phyloP scores from a whole-genome alignment of 1,139 yeast species.

The Magnusiomyces suaveolens region DNA sequence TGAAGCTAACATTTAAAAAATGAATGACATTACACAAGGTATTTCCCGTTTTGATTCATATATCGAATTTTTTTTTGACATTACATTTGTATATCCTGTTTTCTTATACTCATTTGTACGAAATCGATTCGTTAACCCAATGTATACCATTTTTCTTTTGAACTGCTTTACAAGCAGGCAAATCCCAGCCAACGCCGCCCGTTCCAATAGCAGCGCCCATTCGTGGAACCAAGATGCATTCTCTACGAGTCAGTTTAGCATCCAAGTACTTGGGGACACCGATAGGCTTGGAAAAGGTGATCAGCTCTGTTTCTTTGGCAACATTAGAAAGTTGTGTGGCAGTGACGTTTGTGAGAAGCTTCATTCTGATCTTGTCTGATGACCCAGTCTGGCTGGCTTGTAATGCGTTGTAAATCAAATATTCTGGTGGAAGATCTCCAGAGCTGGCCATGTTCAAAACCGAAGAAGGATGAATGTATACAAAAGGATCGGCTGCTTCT shows the following conservation, averaged over 20 bases:
- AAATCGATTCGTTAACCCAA: slow-evolving; percentile 23
- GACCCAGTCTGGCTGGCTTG: slow-evolving; percentile 33
- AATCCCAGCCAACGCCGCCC: slow-evolving; percentile 88
- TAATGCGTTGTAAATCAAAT: slow-evolving; percentile 43
- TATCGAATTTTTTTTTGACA: not conserved
- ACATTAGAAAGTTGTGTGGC: slow-evolving; percentile 71
- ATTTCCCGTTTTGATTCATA: not conserved
- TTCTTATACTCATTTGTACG: not conserved
- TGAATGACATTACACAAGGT: not conserved
- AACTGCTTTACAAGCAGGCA: slow-evolving; percentile 70
- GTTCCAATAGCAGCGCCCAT: slow-evolving; percentile 77
- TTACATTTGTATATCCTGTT: not conserved
- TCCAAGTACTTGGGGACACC: slow-evolving; percentile 68
- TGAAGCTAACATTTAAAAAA: not conserved
- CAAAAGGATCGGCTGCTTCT: slow-evolving; percentile 42
- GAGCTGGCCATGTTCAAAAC: slow-evolving; percentile 39
- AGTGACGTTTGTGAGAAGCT: slow-evolving; percentile 63
- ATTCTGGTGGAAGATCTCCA: slow-evolving; percentile 63
- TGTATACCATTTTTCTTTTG: slow-evolving; percentile 46
- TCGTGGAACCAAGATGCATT: slow-evolving; percentile 84
- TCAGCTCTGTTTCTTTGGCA: slow-evolving; percentile 59
- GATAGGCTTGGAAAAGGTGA: slow-evolving; percentile 82
- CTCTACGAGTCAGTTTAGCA: slow-evolving; percentile 58
- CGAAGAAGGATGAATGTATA: slow-evolving; percentile 72
- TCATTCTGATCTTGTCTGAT: slow-evolving; percentile 47